Base-by-base conservation (phyloP, 1,284 basidiomycete genomes). In the Peniophora sp. region DNA sequence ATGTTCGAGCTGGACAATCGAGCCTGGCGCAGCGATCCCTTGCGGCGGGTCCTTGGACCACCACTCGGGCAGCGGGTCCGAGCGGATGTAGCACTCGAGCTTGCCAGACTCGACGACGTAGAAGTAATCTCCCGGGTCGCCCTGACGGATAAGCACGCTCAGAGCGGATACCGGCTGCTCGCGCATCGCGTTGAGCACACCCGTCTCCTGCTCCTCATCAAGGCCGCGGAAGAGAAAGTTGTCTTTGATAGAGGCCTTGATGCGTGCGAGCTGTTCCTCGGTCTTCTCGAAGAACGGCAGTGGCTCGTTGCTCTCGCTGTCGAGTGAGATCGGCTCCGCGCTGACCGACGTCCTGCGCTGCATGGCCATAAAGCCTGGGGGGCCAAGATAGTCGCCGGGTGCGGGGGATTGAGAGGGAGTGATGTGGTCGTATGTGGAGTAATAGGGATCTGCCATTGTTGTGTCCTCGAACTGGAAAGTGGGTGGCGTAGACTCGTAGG, bases 161-260 rank as follows among this genome's bases (percentile, higher is more conserved):
- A 87, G 84, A 50, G 81, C 71, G 17, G 69, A 70, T 12, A 93
- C 83, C 14, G 71, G 76, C 52, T 85, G 79, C 70, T 99, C 97
- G 66, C 89, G 89, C 95, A 99, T 98, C 19, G 96, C 97, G 54
- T 89, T 88, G 22, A 99, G 73, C 16, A 97, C 95, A 45, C 94
- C 93, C 2, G 80, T 81, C 69, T 92, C 89, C 69, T 99, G 96
- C 63, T 98, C 96, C 61, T 95, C 91, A 59, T 98, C 95, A 14
- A 99, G 81, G 66, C 97, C 93, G 52, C 93, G 81, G 77, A 99
- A 99, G 53, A 98, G 82, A 61, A 99, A 89, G 68, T 97, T 96
- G 64, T 86, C 84, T 47, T 81, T 76, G 60, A 96, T 97, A 45
- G 92, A 90, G 2, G 80, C 72, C 61, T 87, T 87, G 69, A 99